A percentile compares a stretch with the other conserved stretches of the same genome.
These are phyloP conservation scores for Dalbergia oliveri DNA, from an alignment of 306 rosid genomes.

Conservation along the genomic window DNA sequence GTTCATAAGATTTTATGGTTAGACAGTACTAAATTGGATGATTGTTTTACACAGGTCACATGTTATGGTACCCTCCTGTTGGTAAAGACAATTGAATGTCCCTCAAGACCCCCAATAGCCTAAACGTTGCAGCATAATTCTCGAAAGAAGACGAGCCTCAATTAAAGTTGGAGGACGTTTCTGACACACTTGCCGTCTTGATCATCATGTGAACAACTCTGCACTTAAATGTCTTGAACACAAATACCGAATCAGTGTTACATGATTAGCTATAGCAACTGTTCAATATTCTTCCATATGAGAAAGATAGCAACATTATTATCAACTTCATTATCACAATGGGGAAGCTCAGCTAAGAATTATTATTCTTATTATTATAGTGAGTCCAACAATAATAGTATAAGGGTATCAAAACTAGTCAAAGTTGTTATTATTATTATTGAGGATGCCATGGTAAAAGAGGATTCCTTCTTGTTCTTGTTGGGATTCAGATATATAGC, in stretches of 20 bases:
- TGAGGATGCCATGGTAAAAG: slow-evolving; percentile 37
- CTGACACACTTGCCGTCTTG: slow-evolving; percentile 44
- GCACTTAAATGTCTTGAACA: slow-evolving; percentile 36
- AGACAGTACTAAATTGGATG: slow-evolving; percentile 34
- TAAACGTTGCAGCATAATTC: slow-evolving; percentile 5
- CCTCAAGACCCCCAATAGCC: slow-evolving; percentile 25
- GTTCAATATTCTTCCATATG: slow-evolving; percentile 32
- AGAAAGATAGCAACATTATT: slow-evolving; percentile 2
- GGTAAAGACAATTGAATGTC: slow-evolving; percentile 43
- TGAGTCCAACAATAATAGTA: not conserved
- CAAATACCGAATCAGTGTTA: slow-evolving; percentile 34
- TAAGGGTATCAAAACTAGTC: slow-evolving; percentile 36
- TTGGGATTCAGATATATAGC: slow-evolving; percentile 40
- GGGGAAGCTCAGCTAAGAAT: not conserved
- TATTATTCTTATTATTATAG: not conserved
- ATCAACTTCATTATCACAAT: slow-evolving; percentile 35
- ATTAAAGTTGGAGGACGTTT: slow-evolving; percentile 23
- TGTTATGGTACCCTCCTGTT: slow-evolving; percentile 30
- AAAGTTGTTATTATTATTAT: slow-evolving; percentile 35
- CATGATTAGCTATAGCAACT: slow-evolving; percentile 18
- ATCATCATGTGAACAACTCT: slow-evolving; percentile 48
- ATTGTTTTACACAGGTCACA: slow-evolving; percentile 40
- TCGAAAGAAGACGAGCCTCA: slow-evolving; percentile 30
- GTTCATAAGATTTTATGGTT: not conserved
- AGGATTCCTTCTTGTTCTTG: slow-evolving; percentile 42